These are phyloP conservation scores for Marvania coccoides DNA, from an alignment of 139 green algal species.

Conservation along the genomic window DNA sequence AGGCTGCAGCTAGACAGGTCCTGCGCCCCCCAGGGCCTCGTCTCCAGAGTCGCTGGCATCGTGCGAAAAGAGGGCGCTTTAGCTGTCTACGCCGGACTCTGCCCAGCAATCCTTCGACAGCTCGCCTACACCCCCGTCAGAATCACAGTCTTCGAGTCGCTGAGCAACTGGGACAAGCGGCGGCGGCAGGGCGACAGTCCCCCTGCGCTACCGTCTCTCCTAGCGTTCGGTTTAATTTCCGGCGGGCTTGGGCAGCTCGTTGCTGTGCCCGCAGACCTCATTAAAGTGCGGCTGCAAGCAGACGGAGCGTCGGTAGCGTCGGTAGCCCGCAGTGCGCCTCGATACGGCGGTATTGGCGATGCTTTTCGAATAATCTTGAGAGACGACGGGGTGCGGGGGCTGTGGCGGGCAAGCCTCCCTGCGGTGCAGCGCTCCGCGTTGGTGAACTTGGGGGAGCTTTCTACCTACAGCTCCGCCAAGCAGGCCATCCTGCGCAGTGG, in stretches of 20 bases:
- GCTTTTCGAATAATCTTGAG: background rate
- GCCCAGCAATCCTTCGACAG: constrained; percentile 44
- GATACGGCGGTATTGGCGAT: constrained; percentile 1
- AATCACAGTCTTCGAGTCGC: constrained; percentile 45
- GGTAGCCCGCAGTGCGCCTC: constrained; percentile 25
- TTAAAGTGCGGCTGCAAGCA: constrained; percentile 52
- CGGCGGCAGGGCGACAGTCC: background rate
- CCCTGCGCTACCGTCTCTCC: background rate
- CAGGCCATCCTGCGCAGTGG: constrained; percentile 19
- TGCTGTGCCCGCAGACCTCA: constrained; percentile 53
- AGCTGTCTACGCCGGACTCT: constrained; percentile 44
- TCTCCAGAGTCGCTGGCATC: constrained; percentile 11
- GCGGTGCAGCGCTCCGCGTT: constrained; percentile 59
- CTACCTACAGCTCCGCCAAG: constrained; percentile 55
- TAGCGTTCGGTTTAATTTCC: constrained; percentile 33
- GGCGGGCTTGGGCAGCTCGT: constrained; percentile 53
- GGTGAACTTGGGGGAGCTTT: constrained; percentile 66
- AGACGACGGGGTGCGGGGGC: constrained; percentile 37
- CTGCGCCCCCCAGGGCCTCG: background rate
- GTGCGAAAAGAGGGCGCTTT: constrained; percentile 24
- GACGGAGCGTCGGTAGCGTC: constrained; percentile 39
- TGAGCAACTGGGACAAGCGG: constrained; percentile 6
- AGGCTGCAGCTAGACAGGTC: constrained; percentile 45
- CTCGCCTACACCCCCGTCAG: constrained; percentile 51
- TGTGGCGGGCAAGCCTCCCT: constrained; percentile 49